Conservation (phyloP, 2,329 filamentous ascomycete species). For the Colletotrichum liaoningense region DNA sequence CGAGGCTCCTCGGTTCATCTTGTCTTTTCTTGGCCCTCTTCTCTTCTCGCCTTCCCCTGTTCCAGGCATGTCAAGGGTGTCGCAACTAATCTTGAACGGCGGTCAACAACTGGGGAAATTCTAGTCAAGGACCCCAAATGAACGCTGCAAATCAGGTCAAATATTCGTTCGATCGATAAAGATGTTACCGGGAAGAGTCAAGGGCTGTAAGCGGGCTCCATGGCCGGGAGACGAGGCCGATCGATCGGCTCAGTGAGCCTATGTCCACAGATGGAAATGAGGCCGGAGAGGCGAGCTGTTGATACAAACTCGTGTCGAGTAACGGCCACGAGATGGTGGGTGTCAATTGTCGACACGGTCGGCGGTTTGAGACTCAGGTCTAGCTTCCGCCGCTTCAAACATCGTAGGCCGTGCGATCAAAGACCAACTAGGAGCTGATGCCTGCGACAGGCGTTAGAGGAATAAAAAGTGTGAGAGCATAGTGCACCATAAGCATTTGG, state of each 20-base stretch:
- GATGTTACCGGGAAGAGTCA: conserved; percentile 5
- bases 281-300: conserved; percentile 14
- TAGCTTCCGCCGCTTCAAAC: conserved; percentile 19
- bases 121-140: neutral
- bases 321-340: conserved; percentile 11
- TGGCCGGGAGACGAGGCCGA: conserved; percentile 22
- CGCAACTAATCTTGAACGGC: conserved; percentile 16
- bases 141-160: conserved; percentile 4
- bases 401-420: conserved; percentile 15
- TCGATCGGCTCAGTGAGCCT: conserved; percentile 28
- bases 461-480: neutral
- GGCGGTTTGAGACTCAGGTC: conserved; percentile 33
- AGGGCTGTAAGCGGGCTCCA: conserved; percentile 14
- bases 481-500: neutral
- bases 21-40: conserved; percentile 17
- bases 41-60: conserved; percentile 26
- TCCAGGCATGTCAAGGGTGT: conserved; percentile 29
- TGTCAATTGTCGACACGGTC: conserved; percentile 7
- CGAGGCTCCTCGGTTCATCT: conserved; percentile 31
- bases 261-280: conserved; percentile 26
- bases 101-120: conserved; percentile 1
- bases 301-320: conserved; percentile 16
- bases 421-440: conserved; percentile 10
- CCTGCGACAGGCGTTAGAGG: neutral
- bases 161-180: conserved; percentile 14